Percentiles rank a stretch among this genome's conserved stretches.
Evolutionary conservation across 352 stramenopile species (phyloP).

Genomic region (Pythium graminicola): DNA sequence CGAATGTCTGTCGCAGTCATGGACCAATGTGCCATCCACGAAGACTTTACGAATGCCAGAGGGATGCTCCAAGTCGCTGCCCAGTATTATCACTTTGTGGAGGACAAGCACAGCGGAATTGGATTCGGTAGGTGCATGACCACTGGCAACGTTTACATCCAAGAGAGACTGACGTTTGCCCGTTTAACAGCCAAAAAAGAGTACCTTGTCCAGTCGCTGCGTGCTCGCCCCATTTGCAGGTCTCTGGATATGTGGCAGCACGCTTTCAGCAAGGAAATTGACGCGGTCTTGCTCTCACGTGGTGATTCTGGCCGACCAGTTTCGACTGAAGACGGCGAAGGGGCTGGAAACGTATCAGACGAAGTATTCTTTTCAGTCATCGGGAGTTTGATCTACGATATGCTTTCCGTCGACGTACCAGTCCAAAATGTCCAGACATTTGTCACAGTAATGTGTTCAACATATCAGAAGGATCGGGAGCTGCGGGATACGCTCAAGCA

Average conservation of each 20-base stretch:
- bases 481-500: constrained; percentile 67
- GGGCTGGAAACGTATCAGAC: constrained; percentile 34
- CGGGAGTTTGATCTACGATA: constrained; percentile 77
- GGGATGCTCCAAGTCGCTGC: constrained; percentile 72
- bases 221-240: constrained; percentile 56
- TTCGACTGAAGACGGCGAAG: background rate
- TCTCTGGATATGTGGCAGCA: constrained; percentile 84
- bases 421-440: constrained; percentile 71
- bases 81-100: constrained; percentile 75
- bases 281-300: constrained; percentile 34
- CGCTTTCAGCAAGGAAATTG: constrained; percentile 72
- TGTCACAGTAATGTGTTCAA: constrained; percentile 75
- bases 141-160: no score
- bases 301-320: background rate
- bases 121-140: constrained; percentile 48
- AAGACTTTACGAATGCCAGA: constrained; percentile 76
- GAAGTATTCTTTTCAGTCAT: constrained; percentile 81
- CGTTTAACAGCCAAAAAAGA: constrained; percentile 57
- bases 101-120: constrained; percentile 66
- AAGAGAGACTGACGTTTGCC: background rate
- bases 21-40: constrained; percentile 65
- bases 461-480: constrained; percentile 69
- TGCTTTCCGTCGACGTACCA: constrained; percentile 76
- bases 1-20: constrained; percentile 54
- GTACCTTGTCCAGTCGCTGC: constrained; percentile 61